Evolutionary conservation across 306 rosid species (phyloP), one percentile per base, ranked within the genome.

Genomic region (Gillenia trifoliata): DNA sequence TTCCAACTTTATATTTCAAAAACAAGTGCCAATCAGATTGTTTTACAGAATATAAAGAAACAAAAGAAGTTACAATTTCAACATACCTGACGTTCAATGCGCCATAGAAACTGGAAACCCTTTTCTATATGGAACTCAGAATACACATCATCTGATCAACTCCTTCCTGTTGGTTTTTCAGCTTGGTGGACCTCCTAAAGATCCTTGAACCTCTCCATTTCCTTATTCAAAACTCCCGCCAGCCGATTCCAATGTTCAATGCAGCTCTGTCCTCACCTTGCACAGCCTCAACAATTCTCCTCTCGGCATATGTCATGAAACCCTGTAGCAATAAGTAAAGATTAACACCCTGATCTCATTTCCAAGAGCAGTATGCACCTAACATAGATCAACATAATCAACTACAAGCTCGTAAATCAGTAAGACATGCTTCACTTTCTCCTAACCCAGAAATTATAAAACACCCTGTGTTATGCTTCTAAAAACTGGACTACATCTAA

Each of bases 31-130:
- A n/a, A 45, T 72, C 41, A 59, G 31, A 34, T 16, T 5, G 31
- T 13, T 23, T 28, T 40, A 17, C 12, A 26, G 30, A 60, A 49
- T 2, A 36, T 22, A 15, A n/a, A 41, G 47, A n/a, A 19, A 15
- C 20, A 68, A 33, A 67, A 22, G 16, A 61, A 63, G 23, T 57
- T 4, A 55, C 8, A 41, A 9, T 5, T 45, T 71, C 60, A 50
- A 65, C 67, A 70, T 65, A 92, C 99, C 95, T 94, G 92, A 4
- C 88, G 92, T 74, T 94, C 99, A 34, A 94, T 87, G 73, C 97
- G 99, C 93, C 88, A 87, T 28, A 94, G 79, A 83, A 92, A 94
- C 82, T 94, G 99, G 79, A 94, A 94, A 76, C 99, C 99, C 81
- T 94, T 74, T 94, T n/a, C n/a, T 97, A 45, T 94, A 94, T 0